Base-by-base conservation (phyloP, 2,329 filamentous ascomycete genomes). In the Claviceps monticola region DNA sequence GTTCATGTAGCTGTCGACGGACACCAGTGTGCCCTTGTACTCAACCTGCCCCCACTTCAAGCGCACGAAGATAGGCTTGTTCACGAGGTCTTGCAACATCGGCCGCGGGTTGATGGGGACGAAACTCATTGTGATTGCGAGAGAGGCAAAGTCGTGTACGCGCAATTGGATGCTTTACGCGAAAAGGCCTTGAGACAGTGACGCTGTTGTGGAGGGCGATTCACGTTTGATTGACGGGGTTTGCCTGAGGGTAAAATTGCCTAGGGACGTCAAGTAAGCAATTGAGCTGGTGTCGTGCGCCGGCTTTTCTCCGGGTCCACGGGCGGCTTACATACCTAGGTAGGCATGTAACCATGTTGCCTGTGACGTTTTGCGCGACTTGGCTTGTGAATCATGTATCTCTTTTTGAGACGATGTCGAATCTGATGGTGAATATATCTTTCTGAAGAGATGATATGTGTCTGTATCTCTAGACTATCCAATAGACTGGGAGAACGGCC, bases 1-100 rank as follows among this genome's bases (percentile, higher is more conserved):
- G 74, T 98, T 98, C 91, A 98, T 97, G 75, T 98, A 98, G 65
- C 86, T 89, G 73, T 98, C 93, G 64, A 95, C 87, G 62, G 86
- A 91, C 64, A 95, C 86, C 56, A 98, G 80, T 58, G 81, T 80
- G 66, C 93, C 93, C 69, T 91, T 94, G 79, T 98, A 98, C 70
- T 98, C 93, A 54, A 88, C 93, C 70, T 96, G 84, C 61, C 88
- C 89, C 93, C 93, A 98, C 79, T 98, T 98, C 58, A 98, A 79
- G 62, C 90, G 88, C 57, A 98, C 86, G 57, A 90, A 76, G 64
- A 98, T 83, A 64, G 91, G 81, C 68, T 94, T 86, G 74, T 94
- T 86, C 71, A 98, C 86, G 57, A 96, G 83, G 66, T 83, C 83
- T 74, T 96, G 89, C 66, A 98, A 85, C 79, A 96, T 89, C 44